These are phyloP conservation scores for Suillus subalutaceus DNA, from an alignment of 768 basidiomycete genomes.

Conservation along the genomic window DNA sequence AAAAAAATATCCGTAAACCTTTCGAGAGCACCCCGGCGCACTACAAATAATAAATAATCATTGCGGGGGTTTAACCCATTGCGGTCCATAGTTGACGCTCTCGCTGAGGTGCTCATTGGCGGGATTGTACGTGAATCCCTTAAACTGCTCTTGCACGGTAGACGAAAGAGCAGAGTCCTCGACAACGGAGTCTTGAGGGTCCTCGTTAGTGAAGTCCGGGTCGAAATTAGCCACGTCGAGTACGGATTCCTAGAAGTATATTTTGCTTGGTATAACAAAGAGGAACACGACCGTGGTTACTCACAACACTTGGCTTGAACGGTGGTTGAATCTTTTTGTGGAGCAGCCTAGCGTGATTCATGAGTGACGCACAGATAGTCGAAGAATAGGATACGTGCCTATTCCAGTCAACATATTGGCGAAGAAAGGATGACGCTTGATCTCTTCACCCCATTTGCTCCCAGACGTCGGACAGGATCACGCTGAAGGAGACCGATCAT, in stretches of 20 bases:
- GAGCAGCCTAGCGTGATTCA: constrained; percentile 53
- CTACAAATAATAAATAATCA: constrained; percentile 2
- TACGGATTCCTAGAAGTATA: constrained; percentile 69
- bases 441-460: constrained; percentile 96
- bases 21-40: constrained; percentile 9
- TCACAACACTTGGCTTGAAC: constrained; percentile 95
- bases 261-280: constrained; percentile 9
- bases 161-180: constrained; percentile 90
- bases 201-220: constrained; percentile 95
- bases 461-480: constrained; percentile 84
- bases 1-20: constrained; percentile 6
- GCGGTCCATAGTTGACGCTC: constrained; percentile 65
- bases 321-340: constrained; percentile 96
- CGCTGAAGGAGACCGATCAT: constrained; percentile 88
- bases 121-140: constrained; percentile 88
- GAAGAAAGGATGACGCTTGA: constrained; percentile 96
- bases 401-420: constrained; percentile 91
- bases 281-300: constrained; percentile 28
- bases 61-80: constrained; percentile 29
- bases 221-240: constrained; percentile 98
- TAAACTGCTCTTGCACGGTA: constrained; percentile 97
- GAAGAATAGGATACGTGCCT: constrained; percentile 43
- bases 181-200: constrained; percentile 94
- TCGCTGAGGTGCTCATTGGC: constrained; percentile 84
- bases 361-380: constrained; percentile 9